Conservation (phyloP, 306 rosid species). For the Pterocarpus santalinus region DNA sequence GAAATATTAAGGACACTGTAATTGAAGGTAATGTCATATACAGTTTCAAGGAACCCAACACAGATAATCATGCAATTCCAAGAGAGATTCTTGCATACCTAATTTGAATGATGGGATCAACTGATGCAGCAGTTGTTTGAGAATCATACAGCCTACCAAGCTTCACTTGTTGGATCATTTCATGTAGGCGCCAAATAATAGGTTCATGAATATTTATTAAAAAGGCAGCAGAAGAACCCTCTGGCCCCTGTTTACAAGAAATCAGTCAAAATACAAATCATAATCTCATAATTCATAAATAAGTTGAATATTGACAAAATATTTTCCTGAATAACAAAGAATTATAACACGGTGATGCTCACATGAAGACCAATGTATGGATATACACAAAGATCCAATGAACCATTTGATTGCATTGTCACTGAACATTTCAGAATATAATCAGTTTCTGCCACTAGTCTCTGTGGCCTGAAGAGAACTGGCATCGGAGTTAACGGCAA, state of each 20-base stretch:
- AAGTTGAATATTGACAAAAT: constrained; percentile 2
- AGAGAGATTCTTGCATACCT: constrained; percentile 65
- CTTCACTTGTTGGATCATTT: constrained; percentile 91
- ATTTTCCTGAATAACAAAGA: background rate
- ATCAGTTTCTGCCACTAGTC: constrained; percentile 75
- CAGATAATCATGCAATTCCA: constrained; percentile 42
- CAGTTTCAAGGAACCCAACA: constrained; percentile 37
- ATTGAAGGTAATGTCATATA: constrained; percentile 50
- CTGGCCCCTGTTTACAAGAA: constrained; percentile 75
- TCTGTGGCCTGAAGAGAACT: constrained; percentile 95
- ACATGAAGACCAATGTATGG: constrained; percentile 94
- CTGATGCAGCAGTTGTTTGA: constrained; percentile 90
- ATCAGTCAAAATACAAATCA: constrained; percentile 40
- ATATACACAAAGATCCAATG: constrained; percentile 86
- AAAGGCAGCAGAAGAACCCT: constrained; percentile 79
- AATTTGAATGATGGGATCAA: constrained; percentile 89
- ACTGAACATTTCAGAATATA: constrained; percentile 86
- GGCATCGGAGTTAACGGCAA: constrained; percentile 96
- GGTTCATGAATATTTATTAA: constrained; percentile 92
- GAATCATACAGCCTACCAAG: constrained; percentile 76
- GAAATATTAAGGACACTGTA: constrained; percentile 85
- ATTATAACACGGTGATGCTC: constrained; percentile 51
- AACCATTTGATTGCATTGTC: constrained; percentile 91
- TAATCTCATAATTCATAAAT: constrained; percentile 20
- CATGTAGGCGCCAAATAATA: constrained; percentile 97